phyloP scores from a whole-genome alignment of 139 green algal species.

The Haematococcus lacustris region DNA sequence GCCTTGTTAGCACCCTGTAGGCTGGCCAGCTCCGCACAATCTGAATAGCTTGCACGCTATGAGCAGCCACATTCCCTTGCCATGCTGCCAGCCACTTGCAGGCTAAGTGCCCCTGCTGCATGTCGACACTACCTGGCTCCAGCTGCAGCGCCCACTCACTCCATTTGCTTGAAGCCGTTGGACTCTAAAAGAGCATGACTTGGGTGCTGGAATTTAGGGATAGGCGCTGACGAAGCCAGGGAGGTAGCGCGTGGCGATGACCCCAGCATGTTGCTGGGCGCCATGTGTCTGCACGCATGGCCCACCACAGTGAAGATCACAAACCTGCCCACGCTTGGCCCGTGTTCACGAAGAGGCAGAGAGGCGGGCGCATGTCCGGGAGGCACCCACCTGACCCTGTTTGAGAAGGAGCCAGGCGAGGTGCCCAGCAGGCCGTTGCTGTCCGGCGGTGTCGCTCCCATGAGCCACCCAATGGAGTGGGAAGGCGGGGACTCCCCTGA shows the following conservation, averaged over 20 bases:
- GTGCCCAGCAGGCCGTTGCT: slow-evolving; percentile 41
- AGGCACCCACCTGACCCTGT: neutral
- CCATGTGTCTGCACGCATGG: no score
- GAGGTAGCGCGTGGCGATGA: slow-evolving; percentile 17
- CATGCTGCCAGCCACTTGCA: neutral
- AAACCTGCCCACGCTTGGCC: no score
- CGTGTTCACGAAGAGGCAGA: no score
- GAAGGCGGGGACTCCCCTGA: slow-evolving; percentile 38
- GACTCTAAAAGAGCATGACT: slow-evolving; percentile 86
- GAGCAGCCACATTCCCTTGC: no score
- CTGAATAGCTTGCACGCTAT: no score
- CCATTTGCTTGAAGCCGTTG: slow-evolving; percentile 87
- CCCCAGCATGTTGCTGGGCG: no score
- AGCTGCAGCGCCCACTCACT: slow-evolving; percentile 19
- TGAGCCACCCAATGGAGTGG: slow-evolving; percentile 62
- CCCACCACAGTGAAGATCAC: no score
- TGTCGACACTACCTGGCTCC: no score
- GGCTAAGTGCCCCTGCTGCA: no score
- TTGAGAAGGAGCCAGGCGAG: slow-evolving; percentile 21
- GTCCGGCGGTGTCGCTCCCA: slow-evolving; percentile 65
- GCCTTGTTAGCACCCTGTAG: no score
- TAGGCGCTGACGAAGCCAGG: slow-evolving; percentile 34
- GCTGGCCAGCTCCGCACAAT: no score
- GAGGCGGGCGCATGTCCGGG: no score
- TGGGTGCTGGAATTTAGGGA: slow-evolving; percentile 86